phyloP scores from a whole-genome alignment of 2,329 filamentous ascomycete genomes.

The Colletotrichum sublineola region DNA sequence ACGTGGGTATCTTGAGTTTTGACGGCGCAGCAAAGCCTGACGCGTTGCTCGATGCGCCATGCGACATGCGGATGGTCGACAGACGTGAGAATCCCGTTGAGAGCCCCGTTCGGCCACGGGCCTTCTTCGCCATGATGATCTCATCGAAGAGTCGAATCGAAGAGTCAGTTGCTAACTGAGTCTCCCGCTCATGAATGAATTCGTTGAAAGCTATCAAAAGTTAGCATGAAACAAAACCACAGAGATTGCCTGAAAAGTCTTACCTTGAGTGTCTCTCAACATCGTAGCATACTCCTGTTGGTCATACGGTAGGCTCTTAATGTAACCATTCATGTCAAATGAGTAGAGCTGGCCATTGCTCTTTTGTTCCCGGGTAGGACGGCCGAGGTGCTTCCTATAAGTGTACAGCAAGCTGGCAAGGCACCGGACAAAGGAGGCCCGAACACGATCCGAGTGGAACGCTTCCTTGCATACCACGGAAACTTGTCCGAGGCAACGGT shows the following conservation, averaged over 20 bases:
- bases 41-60: constrained; percentile 61
- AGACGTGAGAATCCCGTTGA: constrained; percentile 74
- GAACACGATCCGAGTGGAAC: constrained; percentile 72
- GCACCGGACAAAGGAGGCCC: constrained; percentile 74
- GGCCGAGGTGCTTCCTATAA: constrained; percentile 73
- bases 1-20: constrained; percentile 64
- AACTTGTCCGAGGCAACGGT: constrained; percentile 71
- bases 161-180: constrained; percentile 70
- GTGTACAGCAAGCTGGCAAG: constrained; percentile 76
- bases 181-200: constrained; percentile 87
- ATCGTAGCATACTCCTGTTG: constrained; percentile 74
- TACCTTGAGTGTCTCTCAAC: constrained; percentile 77
- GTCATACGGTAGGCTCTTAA: constrained; percentile 74
- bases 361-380: constrained; percentile 72
- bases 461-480: constrained; percentile 74
- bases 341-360: constrained; percentile 70
- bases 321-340: constrained; percentile 76
- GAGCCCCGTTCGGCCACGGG: constrained; percentile 74
- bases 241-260: constrained; percentile 41
- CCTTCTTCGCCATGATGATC: constrained; percentile 83
- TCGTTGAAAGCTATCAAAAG: constrained; percentile 72
- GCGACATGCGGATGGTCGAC: constrained; percentile 70
- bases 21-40: constrained; percentile 54
- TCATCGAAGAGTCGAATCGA: constrained; percentile 84
- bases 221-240: constrained; percentile 42